phyloP scores from a whole-genome alignment of 345 rosid genomes.

The Tarenaya hassleriana region DNA sequence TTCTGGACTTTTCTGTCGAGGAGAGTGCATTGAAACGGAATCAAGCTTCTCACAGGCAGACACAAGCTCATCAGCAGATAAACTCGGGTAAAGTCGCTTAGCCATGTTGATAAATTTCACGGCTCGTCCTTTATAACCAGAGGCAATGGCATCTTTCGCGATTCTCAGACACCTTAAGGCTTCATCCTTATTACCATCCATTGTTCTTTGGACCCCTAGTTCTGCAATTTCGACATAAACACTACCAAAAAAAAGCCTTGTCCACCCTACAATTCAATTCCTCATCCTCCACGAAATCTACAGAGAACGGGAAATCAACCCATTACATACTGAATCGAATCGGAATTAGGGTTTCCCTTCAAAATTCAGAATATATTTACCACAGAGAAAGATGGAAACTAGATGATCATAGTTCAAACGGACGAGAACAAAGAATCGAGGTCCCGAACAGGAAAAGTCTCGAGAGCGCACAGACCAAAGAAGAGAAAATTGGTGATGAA shows the following conservation, averaged over 20 bases:
- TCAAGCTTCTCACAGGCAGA: conserved; percentile 56
- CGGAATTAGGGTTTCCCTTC: no score
- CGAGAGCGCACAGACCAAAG: not conserved
- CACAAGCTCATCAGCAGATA: conserved; percentile 44
- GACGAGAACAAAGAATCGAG: no score
- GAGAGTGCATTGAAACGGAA: conserved; percentile 22
- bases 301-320: not conserved
- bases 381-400: no score
- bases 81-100: conserved; percentile 44
- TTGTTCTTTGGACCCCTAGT: conserved; percentile 19
- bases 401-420: no score
- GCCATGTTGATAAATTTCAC: conserved; percentile 66
- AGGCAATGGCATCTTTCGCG: conserved; percentile 65
- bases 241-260: no score
- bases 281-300: conserved; percentile 12
- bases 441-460: no score
- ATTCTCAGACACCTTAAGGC: conserved; percentile 58
- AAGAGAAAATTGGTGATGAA: not conserved
- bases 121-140: conserved; percentile 55
- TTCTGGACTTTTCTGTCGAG: conserved; percentile 19
- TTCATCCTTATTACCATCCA: conserved; percentile 90
- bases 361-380: not conserved
- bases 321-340: conserved; percentile 10
- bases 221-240: not conserved
- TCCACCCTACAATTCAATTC: not conserved